A percentile compares a stretch with the other conserved stretches of the same genome.
Evolutionary conservation across 441 rosid genomes (phyloP).

Genomic region (Jatropha multifida): DNA sequence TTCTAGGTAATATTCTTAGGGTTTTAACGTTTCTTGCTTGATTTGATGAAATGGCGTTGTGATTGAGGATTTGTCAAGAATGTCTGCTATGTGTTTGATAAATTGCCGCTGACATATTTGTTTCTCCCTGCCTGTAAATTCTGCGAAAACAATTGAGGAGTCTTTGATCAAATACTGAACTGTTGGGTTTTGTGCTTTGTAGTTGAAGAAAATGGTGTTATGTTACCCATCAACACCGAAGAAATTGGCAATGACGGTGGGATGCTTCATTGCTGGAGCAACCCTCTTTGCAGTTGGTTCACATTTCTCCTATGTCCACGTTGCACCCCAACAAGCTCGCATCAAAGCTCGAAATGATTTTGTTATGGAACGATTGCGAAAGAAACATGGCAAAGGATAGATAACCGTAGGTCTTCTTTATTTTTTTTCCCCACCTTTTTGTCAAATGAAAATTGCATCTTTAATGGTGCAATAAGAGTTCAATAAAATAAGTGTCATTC

Average conservation of each 20-base stretch:
- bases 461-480: no score
- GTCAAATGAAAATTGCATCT: neutral
- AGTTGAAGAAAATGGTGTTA: slow-evolving; percentile 34
- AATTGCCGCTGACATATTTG: neutral
- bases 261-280: slow-evolving; percentile 52
- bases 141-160: neutral
- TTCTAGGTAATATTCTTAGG: neutral
- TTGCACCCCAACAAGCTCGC: slow-evolving; percentile 74
- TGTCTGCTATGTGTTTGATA: neutral
- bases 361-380: slow-evolving; percentile 49
- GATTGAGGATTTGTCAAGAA: neutral
- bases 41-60: neutral
- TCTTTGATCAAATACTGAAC: neutral
- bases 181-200: neutral
- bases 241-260: slow-evolving; percentile 57
- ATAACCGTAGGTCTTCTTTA: neutral
- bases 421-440: neutral
- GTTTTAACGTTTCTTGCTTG: neutral
- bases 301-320: slow-evolving; percentile 43
- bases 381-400: slow-evolving; percentile 48
- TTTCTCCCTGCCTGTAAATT: neutral
- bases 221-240: slow-evolving; percentile 64
- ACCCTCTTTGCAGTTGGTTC: slow-evolving; percentile 46
- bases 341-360: slow-evolving; percentile 71
- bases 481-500: no score